phyloP scores from a whole-genome alignment of 73 alveolate species.

The Symbiodinium pilosum region DNA sequence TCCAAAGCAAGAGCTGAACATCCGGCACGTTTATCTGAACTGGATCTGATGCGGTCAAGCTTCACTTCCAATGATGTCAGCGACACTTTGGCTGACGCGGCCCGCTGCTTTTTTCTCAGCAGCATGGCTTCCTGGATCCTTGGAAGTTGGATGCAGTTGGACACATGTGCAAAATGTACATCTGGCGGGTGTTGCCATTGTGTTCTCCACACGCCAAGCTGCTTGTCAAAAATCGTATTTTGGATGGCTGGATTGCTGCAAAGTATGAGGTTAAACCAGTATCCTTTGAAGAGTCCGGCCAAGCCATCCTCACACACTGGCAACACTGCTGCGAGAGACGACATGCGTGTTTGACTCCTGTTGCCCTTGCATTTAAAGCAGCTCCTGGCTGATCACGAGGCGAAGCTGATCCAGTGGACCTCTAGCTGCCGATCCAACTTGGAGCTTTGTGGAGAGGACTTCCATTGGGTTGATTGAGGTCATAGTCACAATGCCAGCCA shows the following conservation, averaged over 20 bases:
- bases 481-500: conserved; percentile 1
- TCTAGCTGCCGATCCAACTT: background rate
- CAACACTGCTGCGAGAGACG: too few relatives aligned
- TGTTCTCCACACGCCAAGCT: background rate
- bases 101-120: background rate
- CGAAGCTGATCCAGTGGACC: background rate
- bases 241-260: background rate
- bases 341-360: too few relatives aligned
- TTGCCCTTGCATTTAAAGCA: too few relatives aligned
- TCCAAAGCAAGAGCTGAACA: background rate
- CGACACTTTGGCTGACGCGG: background rate
- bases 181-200: too few relatives aligned
- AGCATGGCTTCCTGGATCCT: background rate
- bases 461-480: background rate
- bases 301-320: conserved; percentile 2
- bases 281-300: background rate
- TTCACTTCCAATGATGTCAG: background rate
- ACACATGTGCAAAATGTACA: too few relatives aligned
- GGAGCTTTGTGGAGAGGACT: background rate
- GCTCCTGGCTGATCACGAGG: background rate
- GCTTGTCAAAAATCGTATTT: background rate
- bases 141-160: too few relatives aligned
- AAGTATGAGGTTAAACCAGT: background rate
- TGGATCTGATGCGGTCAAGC: background rate
- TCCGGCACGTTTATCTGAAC: too few relatives aligned